A percentile compares a stretch with the other conserved stretches of the same genome.
Conservation (phyloP, 108 stramenopile species). For the Skeletonema potamos region DNA sequence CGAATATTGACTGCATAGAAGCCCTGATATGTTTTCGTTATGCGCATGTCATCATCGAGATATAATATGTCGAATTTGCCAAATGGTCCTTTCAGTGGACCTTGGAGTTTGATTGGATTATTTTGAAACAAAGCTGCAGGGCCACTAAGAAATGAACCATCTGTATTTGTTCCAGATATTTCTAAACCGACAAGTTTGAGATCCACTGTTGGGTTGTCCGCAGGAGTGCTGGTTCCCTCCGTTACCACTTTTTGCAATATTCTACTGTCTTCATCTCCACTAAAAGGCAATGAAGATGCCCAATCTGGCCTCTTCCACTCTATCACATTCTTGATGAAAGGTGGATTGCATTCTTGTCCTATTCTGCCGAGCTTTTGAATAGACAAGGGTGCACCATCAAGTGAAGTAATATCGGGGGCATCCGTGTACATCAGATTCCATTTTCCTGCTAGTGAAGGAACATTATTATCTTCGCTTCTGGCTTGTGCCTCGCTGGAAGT, state of each 20-base stretch:
- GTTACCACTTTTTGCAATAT: constrained; percentile 78
- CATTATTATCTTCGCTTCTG: not conserved
- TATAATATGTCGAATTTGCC: constrained; percentile 75
- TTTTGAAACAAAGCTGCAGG: constrained; percentile 47
- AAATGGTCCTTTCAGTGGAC: constrained; percentile 67
- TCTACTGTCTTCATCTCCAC: constrained; percentile 55
- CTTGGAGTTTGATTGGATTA: constrained; percentile 63
- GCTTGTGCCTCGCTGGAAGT: constrained; percentile 2
- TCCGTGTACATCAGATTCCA: constrained; percentile 86
- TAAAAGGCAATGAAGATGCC: constrained; percentile 53
- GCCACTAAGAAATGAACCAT: constrained; percentile 11
- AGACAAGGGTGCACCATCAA: constrained; percentile 66
- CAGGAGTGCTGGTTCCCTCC: constrained; percentile 42
- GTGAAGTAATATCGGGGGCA: constrained; percentile 80
- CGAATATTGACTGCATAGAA: constrained; percentile 65
- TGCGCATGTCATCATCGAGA: constrained; percentile 67
- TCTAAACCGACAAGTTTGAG: constrained; percentile 69
- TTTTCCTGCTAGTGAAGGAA: constrained; percentile 56
- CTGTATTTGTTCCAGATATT: constrained; percentile 22
- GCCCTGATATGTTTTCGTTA: constrained; percentile 66
- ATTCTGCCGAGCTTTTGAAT: constrained; percentile 71
- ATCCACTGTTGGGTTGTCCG: constrained; percentile 56
- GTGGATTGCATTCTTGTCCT: constrained; percentile 78
- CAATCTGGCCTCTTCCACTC: constrained; percentile 76
- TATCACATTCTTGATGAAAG: constrained; percentile 79